Evolutionary conservation across 208 protist species (phyloP).

Genomic region (Leishmania amazonensis): DNA sequence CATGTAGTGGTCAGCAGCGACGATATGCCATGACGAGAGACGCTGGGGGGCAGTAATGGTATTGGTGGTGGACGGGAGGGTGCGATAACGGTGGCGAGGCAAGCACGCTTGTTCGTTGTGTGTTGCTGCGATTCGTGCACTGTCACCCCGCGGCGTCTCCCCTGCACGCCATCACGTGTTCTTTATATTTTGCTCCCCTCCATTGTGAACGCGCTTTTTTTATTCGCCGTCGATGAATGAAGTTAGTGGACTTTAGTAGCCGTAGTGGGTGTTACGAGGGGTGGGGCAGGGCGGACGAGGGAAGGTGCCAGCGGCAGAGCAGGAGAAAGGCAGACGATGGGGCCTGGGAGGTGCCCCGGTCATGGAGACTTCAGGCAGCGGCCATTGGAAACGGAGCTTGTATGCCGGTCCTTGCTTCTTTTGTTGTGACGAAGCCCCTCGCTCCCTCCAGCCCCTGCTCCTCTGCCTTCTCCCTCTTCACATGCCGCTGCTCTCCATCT

Average conservation of each 20-base stretch:
- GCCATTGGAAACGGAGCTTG: not conserved
- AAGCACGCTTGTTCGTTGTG: not conserved
- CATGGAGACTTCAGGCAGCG: not conserved
- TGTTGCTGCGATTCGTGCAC: not conserved
- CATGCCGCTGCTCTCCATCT: not conserved
- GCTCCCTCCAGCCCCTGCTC: not conserved
- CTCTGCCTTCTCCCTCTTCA: not conserved
- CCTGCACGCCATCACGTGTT: not conserved
- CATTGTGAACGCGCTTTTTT: not conserved
- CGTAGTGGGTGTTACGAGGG: not conserved
- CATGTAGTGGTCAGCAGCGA: constrained; percentile 29
- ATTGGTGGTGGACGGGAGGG: not conserved
- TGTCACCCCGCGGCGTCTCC: not conserved
- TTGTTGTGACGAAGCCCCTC: not conserved
- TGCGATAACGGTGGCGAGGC: not conserved
- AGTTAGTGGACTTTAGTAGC: constrained; percentile 12
- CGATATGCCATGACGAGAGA: not conserved
- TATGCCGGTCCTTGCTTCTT: not conserved
- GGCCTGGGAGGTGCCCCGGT: not conserved
- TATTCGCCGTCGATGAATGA: not conserved
- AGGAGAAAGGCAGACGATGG: not conserved
- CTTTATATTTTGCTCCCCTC: not conserved
- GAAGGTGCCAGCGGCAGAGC: not conserved
- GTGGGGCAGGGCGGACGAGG: not conserved
- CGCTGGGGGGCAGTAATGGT: not conserved